phyloP scores from a whole-genome alignment of 1,284 basidiomycete species.

The Cryptococcus depauperatus region DNA sequence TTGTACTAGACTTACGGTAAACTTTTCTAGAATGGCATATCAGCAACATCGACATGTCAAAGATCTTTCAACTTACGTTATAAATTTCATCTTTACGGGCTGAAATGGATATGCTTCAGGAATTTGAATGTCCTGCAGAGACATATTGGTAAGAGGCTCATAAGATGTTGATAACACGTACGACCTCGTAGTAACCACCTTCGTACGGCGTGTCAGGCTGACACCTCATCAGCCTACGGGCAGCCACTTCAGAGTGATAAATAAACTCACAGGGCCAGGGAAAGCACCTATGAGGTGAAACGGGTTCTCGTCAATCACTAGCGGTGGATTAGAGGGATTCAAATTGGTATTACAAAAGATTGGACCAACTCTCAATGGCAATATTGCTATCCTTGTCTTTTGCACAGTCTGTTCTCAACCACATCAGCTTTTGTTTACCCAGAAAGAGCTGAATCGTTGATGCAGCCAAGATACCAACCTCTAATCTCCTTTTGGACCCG shows the following conservation, averaged over 20 bases:
- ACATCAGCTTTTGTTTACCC: neutral
- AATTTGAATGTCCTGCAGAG: slow-evolving; percentile 76
- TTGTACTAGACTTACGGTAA: slow-evolving; percentile 59
- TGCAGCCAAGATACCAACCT: slow-evolving; percentile 50
- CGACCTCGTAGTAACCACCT: slow-evolving; percentile 86
- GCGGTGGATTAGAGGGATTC: neutral
- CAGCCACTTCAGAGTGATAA: neutral
- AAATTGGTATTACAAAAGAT: neutral
- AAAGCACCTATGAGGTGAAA: slow-evolving; percentile 85
- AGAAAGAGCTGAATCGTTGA: neutral
- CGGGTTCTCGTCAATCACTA: slow-evolving; percentile 71
- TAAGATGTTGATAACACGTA: slow-evolving; percentile 47
- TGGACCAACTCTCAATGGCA: slow-evolving; percentile 54
- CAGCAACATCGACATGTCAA: slow-evolving; percentile 1
- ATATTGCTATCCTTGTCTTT: slow-evolving; percentile 84
- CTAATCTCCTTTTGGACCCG: slow-evolving; percentile 87
- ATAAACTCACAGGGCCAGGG: slow-evolving; percentile 63
- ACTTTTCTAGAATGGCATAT: slow-evolving; percentile 54
- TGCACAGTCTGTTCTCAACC: slow-evolving; percentile 63
- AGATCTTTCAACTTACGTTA: slow-evolving; percentile 52
- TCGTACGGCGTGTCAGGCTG: slow-evolving; percentile 77
- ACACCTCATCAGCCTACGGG: neutral
- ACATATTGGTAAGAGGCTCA: neutral
- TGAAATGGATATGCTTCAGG: slow-evolving; percentile 93
- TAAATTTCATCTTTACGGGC: slow-evolving; percentile 97